Evolutionary conservation across 2,329 filamentous ascomycete genomes (phyloP), one percentile per base, ranked within the genome.

Genomic region (Fusarium fujikuroi): DNA sequence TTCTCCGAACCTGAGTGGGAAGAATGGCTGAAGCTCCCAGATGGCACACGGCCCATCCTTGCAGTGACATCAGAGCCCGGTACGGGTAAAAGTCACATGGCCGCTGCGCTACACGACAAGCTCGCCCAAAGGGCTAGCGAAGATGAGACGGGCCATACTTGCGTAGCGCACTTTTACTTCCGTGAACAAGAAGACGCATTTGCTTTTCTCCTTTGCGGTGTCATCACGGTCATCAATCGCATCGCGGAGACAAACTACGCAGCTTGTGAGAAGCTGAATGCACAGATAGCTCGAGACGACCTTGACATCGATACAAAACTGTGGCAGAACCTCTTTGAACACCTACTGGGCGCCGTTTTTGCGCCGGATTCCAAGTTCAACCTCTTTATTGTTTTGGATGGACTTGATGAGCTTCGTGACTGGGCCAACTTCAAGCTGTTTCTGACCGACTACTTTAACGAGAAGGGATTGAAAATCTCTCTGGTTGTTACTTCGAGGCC

Each of bases 101-200:
- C 77, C 0, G 76, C 77, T 1, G 59, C 65, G 0, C 28, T 79
- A 0, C 66, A 77, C n/a, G 76, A 79, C 40, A 75, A 60, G 14
- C 56, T 80, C 4, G 49, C 60, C 0, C 44, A 69, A 0, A 43
- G 65, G 15, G 74, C 69, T 0, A 32, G 49, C 2, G 70, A 72
- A 1, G 75, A 80, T 21, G 30, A 75, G 5, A 40, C 62, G 2
- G 60, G 68, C 1, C 65, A 64, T 32, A 75, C 75, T 2, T 78
- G 76, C 23, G 75, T 78, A 2, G 71, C 79, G 1, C 80, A 83
- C 44, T 84, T 82, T 60, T 83, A 81, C 54, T 83, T 83, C 60
- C 79, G 80, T 3, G 81, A 83, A 44, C 81, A 82, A 21, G 66
- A 77, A 9, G 75, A 34, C 59, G 79, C 9, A 0, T 63, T 73